Evolutionary conservation across 345 rosid species (phyloP).

Genomic region (Eucalyptus curtisii): DNA sequence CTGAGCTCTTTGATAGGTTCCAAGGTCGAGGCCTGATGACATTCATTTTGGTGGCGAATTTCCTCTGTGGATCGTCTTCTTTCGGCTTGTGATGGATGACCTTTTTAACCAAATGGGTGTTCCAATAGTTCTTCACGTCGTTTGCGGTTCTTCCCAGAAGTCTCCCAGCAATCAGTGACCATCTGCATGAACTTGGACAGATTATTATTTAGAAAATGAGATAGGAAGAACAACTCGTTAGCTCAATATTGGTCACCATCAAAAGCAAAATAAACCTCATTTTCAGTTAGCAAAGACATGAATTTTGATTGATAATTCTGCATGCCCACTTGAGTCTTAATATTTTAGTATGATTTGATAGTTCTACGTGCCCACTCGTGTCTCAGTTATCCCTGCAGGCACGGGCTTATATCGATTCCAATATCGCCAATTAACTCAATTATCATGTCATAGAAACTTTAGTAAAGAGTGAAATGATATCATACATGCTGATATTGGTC

Average conservation of each 20-base stretch:
- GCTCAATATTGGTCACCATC: not conserved
- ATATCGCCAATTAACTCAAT: not conserved
- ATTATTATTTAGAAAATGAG: not conserved
- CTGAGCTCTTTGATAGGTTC: not conserved
- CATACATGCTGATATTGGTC: not conserved
- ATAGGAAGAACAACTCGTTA: not conserved
- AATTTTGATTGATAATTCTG: not conserved
- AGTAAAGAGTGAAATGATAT: not conserved
- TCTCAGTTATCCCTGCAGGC: not conserved
- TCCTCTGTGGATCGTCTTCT: not conserved
- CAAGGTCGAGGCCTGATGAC: not conserved
- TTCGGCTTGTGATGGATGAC: not conserved
- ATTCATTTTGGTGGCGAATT: not conserved
- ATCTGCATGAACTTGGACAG: not conserved
- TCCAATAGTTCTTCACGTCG: slow-evolving; percentile 19
- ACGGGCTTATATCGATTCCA: not conserved
- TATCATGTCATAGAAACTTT: not conserved
- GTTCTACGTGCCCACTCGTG: not conserved
- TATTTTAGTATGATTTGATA: not conserved
- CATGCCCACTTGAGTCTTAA: not conserved
- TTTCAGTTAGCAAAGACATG: not conserved
- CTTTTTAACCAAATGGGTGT: not conserved
- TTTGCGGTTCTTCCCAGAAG: slow-evolving; percentile 15
- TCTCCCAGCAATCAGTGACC: slow-evolving; percentile 19
- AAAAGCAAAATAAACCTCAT: not conserved